phyloP scores from a whole-genome alignment of 768 basidiomycete species.

The Boletus rufocinnamomeus region DNA sequence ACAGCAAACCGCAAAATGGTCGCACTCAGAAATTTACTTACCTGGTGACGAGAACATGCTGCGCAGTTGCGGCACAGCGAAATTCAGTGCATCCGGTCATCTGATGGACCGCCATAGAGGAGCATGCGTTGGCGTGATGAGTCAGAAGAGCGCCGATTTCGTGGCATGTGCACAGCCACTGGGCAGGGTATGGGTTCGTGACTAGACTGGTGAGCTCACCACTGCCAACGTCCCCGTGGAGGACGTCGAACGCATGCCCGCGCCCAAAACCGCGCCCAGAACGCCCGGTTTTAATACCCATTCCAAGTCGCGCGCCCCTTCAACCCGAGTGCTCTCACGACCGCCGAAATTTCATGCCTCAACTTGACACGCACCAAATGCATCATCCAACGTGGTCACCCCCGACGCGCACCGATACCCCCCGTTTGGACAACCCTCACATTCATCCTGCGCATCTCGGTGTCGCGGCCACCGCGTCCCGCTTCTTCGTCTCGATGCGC shows the following conservation, averaged over 20 bases:
- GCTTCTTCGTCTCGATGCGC: slow-evolving; percentile 34
- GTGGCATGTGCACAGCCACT: slow-evolving; percentile 15
- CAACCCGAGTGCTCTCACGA: neutral
- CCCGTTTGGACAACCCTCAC: neutral
- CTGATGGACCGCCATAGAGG: too few species aligned
- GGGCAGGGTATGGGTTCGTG: neutral
- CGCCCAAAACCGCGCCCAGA: neutral
- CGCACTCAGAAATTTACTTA: too few species aligned
- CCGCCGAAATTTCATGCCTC: neutral
- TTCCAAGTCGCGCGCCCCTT: slow-evolving; percentile 6
- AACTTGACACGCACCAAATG: slow-evolving; percentile 15
- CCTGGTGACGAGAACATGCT: neutral
- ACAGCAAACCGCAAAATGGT: too few species aligned
- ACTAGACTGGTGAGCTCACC: neutral
- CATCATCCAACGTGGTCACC: slow-evolving; percentile 20
- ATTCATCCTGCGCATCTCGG: slow-evolving; percentile 8
- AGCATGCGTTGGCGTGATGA: neutral
- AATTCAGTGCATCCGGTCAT: neutral
- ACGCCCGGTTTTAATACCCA: neutral
- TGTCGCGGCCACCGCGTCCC: slow-evolving; percentile 28
- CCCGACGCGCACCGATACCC: slow-evolving; percentile 14
- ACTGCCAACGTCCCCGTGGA: slow-evolving; percentile 1
- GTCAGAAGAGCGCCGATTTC: neutral
- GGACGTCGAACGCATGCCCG: slow-evolving; percentile 14
- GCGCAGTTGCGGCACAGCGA: neutral